Conservation (phyloP, 108 stramenopile genomes). For the Nitzschia sp. region DNA sequence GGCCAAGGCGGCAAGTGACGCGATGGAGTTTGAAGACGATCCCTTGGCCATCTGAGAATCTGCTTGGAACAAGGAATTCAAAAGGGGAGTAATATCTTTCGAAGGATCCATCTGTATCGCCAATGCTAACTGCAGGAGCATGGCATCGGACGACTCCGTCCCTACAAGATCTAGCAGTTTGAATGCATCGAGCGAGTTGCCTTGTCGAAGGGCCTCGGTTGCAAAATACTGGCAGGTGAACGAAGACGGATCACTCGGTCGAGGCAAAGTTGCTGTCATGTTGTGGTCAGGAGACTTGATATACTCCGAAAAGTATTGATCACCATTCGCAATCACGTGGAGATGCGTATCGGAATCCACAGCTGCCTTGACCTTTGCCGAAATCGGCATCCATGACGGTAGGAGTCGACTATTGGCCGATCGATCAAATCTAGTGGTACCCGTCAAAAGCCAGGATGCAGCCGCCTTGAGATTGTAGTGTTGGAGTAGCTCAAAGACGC, state of each 20-base stretch:
- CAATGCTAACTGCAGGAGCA: constrained; percentile 56
- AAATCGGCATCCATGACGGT: constrained; percentile 68
- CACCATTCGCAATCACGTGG: constrained; percentile 65
- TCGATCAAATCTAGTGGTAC: constrained; percentile 43
- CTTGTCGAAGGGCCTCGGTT: constrained; percentile 34
- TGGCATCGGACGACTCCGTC: constrained; percentile 47
- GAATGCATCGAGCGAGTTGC: constrained; percentile 47
- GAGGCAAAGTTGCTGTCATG: constrained; percentile 49
- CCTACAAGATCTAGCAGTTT: constrained; percentile 72
- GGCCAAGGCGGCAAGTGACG: constrained; percentile 51
- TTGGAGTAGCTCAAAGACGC: constrained; percentile 63
- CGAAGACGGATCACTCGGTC: constrained; percentile 56
- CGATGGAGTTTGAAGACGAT: constrained; percentile 13
- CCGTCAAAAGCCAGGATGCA: constrained; percentile 74
- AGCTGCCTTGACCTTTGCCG: constrained; percentile 55
- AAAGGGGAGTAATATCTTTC: constrained; percentile 23
- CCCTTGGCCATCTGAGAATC: constrained; percentile 21
- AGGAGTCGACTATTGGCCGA: constrained; percentile 55
- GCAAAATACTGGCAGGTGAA: constrained; percentile 51
- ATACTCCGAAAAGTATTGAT: constrained; percentile 67
- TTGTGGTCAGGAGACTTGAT: constrained; percentile 55
- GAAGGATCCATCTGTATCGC: constrained; percentile 39
- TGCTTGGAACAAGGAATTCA: constrained; percentile 29
- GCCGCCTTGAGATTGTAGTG: constrained; percentile 56
- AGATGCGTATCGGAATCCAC: constrained; percentile 49